phyloP scores from a whole-genome alignment of 164 flowering plant species.

The Vitis vinifera region DNA sequence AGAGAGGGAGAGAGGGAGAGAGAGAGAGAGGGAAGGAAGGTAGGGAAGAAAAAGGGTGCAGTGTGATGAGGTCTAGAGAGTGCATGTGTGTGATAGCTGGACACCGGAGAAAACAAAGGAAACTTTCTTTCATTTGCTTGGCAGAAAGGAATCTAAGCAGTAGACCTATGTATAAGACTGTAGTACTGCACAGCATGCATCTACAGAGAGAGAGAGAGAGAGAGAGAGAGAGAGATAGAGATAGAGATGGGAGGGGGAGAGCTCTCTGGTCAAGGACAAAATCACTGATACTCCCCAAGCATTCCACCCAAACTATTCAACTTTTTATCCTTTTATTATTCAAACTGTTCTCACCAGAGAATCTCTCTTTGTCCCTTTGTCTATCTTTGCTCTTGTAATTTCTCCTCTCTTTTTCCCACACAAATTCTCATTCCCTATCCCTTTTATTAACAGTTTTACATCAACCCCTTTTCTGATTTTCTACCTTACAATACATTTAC shows the following conservation, averaged over 20 bases:
- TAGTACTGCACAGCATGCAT: background rate
- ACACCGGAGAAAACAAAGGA: conserved; percentile 13
- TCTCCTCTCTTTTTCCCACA: background rate
- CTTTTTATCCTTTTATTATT: conserved; percentile 6
- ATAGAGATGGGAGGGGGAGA: background rate
- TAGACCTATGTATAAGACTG: background rate
- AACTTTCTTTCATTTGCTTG: conserved; percentile 5
- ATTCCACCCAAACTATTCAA: no score
- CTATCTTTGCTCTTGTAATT: conserved; percentile 13
- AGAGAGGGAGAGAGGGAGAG: conserved; percentile 5
- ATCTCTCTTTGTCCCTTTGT: conserved; percentile 15
- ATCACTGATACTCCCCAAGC: no score
- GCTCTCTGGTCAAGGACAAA: conserved; percentile 4
- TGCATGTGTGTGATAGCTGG: conserved; percentile 7
- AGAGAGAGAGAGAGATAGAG: background rate
- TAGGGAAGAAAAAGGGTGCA: no score
- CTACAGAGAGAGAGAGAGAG: background rate
- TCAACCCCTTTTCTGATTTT: background rate
- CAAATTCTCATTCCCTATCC: background rate
- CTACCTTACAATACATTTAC: background rate
- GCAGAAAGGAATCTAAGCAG: conserved; percentile 15
- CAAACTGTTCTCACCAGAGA: background rate
- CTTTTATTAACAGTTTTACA: background rate
- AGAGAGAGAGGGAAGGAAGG: background rate
- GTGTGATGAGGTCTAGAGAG: background rate